These are phyloP conservation scores for Funneliformis mosseae DNA, from an alignment of 192 early-diverging fungal species.

Conservation along the genomic window DNA sequence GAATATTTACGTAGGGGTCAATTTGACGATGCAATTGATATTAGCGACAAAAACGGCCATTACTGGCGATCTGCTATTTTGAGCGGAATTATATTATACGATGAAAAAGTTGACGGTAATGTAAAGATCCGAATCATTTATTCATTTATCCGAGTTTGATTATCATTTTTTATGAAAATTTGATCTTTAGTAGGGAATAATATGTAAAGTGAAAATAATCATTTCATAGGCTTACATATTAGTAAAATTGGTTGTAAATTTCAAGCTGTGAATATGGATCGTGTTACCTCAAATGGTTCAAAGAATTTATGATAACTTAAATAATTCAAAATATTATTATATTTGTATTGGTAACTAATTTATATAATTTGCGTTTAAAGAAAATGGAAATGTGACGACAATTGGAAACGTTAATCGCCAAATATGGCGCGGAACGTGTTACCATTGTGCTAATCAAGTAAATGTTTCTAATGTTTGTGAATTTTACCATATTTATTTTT, in stretches of 20 bases:
- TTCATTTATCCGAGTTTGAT: not conserved
- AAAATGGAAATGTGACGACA: not conserved
- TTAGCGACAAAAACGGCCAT: conserved; percentile 74
- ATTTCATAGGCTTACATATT: too few relatives aligned
- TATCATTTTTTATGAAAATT: not conserved
- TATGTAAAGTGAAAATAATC: not conserved
- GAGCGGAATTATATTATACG: conserved; percentile 61
- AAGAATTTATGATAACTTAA: not conserved
- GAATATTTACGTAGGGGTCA: conserved; percentile 79
- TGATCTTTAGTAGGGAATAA: not conserved
- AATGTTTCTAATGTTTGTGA: not conserved
- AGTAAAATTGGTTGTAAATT: not conserved
- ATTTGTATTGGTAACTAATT: not conserved
- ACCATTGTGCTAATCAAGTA: conserved; percentile 55
- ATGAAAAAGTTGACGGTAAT: conserved; percentile 45
- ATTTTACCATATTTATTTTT: not conserved
- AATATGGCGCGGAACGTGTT: conserved; percentile 70
- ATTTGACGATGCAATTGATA: conserved; percentile 62
- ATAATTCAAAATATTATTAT: not conserved
- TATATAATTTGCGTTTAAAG: not conserved
- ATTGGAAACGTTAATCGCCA: conserved; percentile 64
- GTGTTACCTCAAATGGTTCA: not conserved
- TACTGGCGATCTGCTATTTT: conserved; percentile 83
- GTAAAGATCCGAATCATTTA: not conserved
- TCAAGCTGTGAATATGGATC: not conserved